Conservation (phyloP, 2,329 filamentous ascomycete genomes). For the Thielaviopsis euricoi region DNA sequence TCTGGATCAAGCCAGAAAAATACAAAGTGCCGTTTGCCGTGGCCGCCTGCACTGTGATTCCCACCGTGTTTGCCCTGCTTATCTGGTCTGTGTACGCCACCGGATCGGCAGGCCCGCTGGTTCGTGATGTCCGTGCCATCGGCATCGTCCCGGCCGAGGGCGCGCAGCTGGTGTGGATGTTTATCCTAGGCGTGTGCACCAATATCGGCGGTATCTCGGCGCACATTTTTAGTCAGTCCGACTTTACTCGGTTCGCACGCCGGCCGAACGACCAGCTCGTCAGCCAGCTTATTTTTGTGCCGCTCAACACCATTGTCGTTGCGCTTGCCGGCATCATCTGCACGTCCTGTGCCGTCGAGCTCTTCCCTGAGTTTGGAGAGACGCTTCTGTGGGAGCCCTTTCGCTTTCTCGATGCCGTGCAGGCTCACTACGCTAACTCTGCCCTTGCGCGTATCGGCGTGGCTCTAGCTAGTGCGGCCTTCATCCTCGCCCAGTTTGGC, state of each 20-base stretch:
- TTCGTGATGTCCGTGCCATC: slow-evolving; percentile 16
- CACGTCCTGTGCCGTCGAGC: slow-evolving; percentile 25
- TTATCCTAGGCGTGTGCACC: slow-evolving; percentile 18
- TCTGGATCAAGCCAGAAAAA: slow-evolving; percentile 30
- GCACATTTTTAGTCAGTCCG: slow-evolving; percentile 18
- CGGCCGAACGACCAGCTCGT: slow-evolving; percentile 14
- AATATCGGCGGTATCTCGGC: slow-evolving; percentile 17
- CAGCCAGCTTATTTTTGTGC: slow-evolving; percentile 26
- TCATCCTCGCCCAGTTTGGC: slow-evolving; percentile 28
- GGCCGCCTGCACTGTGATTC: slow-evolving; percentile 26
- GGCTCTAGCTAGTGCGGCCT: slow-evolving; percentile 17
- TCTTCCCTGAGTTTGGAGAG: slow-evolving; percentile 26
- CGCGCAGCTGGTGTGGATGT: slow-evolving; percentile 16
- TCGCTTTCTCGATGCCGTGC: slow-evolving; percentile 29
- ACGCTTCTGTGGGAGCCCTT: slow-evolving; percentile 25
- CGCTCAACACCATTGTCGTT: slow-evolving; percentile 20
- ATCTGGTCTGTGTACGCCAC: slow-evolving; percentile 29
- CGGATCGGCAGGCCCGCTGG: slow-evolving; percentile 25
- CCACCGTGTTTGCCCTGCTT: slow-evolving; percentile 24
- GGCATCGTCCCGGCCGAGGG: slow-evolving; percentile 13
- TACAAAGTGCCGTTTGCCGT: slow-evolving; percentile 29
- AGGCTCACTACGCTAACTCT: slow-evolving; percentile 19
- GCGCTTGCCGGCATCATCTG: slow-evolving; percentile 21
- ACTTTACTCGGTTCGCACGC: slow-evolving; percentile 18
- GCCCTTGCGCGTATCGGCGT: slow-evolving; percentile 15